These are phyloP conservation scores for Trichosporon sp. DNA, from an alignment of 1,284 basidiomycete genomes.

Conservation along the genomic window DNA sequence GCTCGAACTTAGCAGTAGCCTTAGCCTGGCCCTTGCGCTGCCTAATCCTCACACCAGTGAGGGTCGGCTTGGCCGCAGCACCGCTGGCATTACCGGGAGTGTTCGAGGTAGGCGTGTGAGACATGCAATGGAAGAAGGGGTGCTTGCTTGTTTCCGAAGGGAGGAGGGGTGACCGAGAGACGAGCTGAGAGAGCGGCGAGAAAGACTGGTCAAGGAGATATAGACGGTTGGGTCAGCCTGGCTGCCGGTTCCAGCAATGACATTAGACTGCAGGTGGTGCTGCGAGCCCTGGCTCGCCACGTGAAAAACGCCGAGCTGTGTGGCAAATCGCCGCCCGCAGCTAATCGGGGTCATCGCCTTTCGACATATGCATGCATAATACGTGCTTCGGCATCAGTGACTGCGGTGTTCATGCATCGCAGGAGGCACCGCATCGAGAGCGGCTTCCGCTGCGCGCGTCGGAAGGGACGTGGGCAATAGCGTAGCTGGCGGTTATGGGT, in stretches of 20 bases:
- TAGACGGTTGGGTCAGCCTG: not conserved
- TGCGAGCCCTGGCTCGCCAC: not conserved
- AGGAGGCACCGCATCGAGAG: too few species aligned
- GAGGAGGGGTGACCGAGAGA: not conserved
- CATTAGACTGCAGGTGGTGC: not conserved
- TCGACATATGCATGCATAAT: not conserved
- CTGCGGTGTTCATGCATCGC: too few species aligned
- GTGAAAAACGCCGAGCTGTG: not conserved
- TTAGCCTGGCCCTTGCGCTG: constrained; percentile 51
- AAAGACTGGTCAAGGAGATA: not conserved
- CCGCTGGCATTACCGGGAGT: constrained; percentile 44
- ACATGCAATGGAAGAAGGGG: constrained; percentile 37
- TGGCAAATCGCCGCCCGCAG: not conserved
- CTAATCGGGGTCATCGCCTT: too few species aligned
- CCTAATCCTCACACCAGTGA: constrained; percentile 51
- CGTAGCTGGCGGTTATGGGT: too few species aligned
- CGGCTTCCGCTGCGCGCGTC: too few species aligned
- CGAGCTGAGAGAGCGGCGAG: not conserved
- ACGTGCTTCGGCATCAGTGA: too few species aligned
- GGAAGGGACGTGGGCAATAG: too few species aligned
- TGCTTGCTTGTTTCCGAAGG: constrained; percentile 2
- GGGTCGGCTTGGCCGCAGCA: constrained; percentile 46
- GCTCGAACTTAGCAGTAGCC: constrained; percentile 54
- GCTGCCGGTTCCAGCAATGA: not conserved
- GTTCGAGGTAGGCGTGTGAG: constrained; percentile 43